A percentile compares a stretch with the other conserved stretches of the same genome.
Evolutionary conservation across 2,329 filamentous ascomycete species (phyloP).

Genomic region (Sphaerulina musiva): DNA sequence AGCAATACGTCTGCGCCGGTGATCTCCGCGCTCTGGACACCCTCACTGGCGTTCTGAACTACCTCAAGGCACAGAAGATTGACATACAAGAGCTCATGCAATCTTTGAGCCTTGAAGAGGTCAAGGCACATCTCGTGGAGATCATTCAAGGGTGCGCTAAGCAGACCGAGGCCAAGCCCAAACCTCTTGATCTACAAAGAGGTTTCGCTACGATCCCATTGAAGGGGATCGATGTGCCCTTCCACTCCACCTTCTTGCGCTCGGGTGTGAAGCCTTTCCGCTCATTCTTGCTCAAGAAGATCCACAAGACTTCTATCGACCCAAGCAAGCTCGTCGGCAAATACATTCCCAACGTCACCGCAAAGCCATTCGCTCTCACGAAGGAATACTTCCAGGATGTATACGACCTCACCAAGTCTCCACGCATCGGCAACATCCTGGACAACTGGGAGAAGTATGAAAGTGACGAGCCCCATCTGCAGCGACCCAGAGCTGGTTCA

Average conservation of each 20-base stretch:
- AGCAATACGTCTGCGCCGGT: constrained; percentile 63
- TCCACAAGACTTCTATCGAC: constrained; percentile 98
- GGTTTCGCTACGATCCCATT: constrained; percentile 96
- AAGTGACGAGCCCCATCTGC: constrained; percentile 31
- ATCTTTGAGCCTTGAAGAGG: constrained; percentile 77
- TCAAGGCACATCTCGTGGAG: constrained; percentile 80
- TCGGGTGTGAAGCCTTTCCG: constrained; percentile 99
- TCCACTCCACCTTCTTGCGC: constrained; percentile 97
- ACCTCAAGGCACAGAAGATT: constrained; percentile 92
- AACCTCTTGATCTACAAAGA: constrained; percentile 81
- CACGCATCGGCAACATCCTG: constrained; percentile 68
- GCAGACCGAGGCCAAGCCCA: constrained; percentile 80
- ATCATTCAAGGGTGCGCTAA: constrained; percentile 87
- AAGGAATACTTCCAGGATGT: constrained; percentile 99
- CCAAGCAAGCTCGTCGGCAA: constrained; percentile 94
- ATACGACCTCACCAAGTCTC: constrained; percentile 81
- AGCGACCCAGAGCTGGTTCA: constrained; percentile 27
- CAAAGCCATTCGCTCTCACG: constrained; percentile 86
- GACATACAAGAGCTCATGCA: constrained; percentile 91
- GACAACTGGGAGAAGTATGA: constrained; percentile 63
- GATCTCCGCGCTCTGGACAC: constrained; percentile 61
- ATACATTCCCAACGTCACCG: constrained; percentile 98
- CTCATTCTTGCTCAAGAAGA: constrained; percentile 98
- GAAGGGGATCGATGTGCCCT: constrained; percentile 94
- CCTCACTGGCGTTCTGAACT: constrained; percentile 78